Percentiles rank a stretch among this genome's conserved stretches.
Conservation (phyloP, 306 rosid genomes). For the Trifolium subterraneum region DNA sequence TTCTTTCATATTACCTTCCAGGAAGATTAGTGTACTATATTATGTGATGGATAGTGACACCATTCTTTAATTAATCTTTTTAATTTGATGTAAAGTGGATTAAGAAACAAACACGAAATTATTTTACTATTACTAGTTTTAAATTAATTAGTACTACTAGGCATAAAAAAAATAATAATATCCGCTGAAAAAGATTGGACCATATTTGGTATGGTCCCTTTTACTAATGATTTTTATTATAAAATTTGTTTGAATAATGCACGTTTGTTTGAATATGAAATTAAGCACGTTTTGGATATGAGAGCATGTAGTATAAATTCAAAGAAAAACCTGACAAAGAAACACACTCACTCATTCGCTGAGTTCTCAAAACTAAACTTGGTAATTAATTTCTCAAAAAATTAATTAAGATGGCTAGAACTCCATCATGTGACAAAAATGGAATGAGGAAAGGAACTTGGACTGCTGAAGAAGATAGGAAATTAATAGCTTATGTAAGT, state of each 20-base stretch:
- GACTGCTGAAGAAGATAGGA: slow-evolving; percentile 72
- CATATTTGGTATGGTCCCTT: neutral
- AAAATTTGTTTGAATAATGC: neutral
- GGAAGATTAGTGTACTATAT: slow-evolving; percentile 5
- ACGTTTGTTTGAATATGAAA: neutral
- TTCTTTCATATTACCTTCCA: slow-evolving; percentile 37
- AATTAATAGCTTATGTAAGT: slow-evolving; percentile 61
- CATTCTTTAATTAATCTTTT: too few species aligned
- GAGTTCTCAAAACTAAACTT: too few species aligned
- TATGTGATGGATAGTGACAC: neutral
- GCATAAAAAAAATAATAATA: neutral
- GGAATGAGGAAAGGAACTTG: slow-evolving; percentile 72
- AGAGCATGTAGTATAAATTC: slow-evolving; percentile 14
- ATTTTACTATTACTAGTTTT: slow-evolving; percentile 23
- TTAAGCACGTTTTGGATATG: slow-evolving; percentile 41
- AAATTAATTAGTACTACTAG: too few species aligned
- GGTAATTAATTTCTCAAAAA: neutral
- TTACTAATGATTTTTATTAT: neutral
- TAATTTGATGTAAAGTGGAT: too few species aligned
- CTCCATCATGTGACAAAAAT: slow-evolving; percentile 56
- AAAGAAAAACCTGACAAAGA: neutral
- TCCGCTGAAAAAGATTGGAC: neutral
- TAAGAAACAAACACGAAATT: neutral
- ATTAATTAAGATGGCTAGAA: slow-evolving; percentile 58
- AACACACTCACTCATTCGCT: neutral